Evolutionary conservation across 192 early-diverging fungal genomes (phyloP).

Genomic region (Backusella sp.): DNA sequence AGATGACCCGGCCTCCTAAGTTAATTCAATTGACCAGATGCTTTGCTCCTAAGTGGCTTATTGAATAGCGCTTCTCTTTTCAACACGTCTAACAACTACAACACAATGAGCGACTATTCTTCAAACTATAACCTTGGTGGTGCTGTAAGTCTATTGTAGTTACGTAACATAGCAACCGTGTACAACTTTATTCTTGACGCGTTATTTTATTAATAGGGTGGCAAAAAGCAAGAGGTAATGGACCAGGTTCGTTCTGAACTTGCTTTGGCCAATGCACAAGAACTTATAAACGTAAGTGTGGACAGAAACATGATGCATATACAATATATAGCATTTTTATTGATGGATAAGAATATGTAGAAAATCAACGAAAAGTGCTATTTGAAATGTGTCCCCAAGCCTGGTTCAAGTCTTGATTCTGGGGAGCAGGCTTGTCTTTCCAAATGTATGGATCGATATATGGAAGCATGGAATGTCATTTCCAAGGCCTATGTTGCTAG

Average conservation of each 20-base stretch:
- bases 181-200: no score
- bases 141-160: neutral
- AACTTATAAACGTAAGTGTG: slow-evolving; percentile 68
- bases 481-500: slow-evolving; percentile 73
- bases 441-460: slow-evolving; percentile 86
- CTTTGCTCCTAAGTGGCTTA: neutral
- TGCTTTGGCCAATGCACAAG: slow-evolving; percentile 80
- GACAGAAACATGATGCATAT: neutral
- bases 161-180: no score
- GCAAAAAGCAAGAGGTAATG: slow-evolving; percentile 74
- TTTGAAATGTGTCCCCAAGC: slow-evolving; percentile 74
- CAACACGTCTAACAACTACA: neutral
- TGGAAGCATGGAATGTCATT: slow-evolving; percentile 85
- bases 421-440: slow-evolving; percentile 73
- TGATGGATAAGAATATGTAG: slow-evolving; percentile 27
- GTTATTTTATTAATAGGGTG: slow-evolving; percentile 18
- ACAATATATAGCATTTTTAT: no score
- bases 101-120: neutral
- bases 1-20: neutral
- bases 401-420: slow-evolving; percentile 64
- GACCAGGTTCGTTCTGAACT: slow-evolving; percentile 75
- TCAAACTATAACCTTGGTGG: neutral
- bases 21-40: neutral
- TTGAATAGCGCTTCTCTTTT: neutral
- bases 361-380: slow-evolving; percentile 92